phyloP scores from a whole-genome alignment of 2,329 filamentous ascomycete species.

The Colletotrichum magnum region DNA sequence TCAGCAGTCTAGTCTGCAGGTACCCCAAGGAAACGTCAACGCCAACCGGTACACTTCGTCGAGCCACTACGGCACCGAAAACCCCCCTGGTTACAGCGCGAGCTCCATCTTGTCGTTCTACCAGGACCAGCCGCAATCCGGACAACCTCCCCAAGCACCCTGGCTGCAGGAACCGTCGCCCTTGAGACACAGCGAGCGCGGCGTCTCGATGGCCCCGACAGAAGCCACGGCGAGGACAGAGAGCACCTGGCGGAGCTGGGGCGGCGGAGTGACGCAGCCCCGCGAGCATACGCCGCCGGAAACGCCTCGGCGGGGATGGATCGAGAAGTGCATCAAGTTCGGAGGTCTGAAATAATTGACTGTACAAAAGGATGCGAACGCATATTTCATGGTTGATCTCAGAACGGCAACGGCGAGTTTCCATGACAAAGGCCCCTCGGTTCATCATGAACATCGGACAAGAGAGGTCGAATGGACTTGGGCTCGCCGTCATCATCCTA shows the following conservation, averaged over 20 bases:
- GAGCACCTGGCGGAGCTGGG: constrained; percentile 42
- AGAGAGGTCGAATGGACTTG: too few species aligned
- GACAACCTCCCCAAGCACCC: neutral
- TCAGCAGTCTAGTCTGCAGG: constrained; percentile 8
- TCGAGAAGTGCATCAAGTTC: constrained; percentile 40
- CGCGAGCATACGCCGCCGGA: constrained; percentile 17
- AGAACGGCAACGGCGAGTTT: neutral
- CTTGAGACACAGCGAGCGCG: constrained; percentile 24
- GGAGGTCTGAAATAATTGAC: constrained; percentile 33
- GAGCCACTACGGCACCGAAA: constrained; percentile 24
- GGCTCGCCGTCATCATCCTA: neutral
- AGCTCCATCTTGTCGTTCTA: constrained; percentile 36
- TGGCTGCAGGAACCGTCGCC: constrained; percentile 23
- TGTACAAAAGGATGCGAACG: neutral
- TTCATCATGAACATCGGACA: too few species aligned
- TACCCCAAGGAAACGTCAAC: neutral
- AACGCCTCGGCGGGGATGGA: constrained; percentile 33
- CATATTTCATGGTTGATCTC: neutral
- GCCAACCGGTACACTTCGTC: constrained; percentile 9
- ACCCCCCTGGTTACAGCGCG: constrained; percentile 6
- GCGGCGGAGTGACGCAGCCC: constrained; percentile 31
- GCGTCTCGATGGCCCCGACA: constrained; percentile 39
- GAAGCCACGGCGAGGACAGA: constrained; percentile 30
- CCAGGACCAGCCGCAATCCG: neutral
- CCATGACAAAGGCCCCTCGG: too few species aligned